These are phyloP conservation scores for Ajuga reptans DNA, from an alignment of 305 asterid species.

Conservation along the genomic window DNA sequence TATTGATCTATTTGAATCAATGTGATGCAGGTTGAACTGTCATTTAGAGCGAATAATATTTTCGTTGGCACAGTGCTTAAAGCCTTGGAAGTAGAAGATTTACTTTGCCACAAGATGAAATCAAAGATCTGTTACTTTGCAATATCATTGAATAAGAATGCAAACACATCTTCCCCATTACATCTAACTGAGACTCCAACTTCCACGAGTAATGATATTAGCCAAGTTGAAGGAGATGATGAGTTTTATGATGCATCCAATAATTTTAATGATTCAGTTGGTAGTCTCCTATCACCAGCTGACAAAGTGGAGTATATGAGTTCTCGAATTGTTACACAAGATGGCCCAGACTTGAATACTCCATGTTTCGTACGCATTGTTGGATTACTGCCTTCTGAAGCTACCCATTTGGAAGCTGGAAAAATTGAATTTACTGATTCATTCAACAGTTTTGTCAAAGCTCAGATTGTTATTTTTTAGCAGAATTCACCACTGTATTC, in stretches of 20 bases:
- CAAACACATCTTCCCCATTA: constrained; percentile 44
- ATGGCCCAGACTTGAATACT: constrained; percentile 35
- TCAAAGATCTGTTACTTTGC: constrained; percentile 55
- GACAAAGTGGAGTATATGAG: constrained; percentile 25
- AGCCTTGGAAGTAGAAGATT: constrained; percentile 85
- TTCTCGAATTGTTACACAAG: constrained; percentile 24
- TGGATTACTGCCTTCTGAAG: constrained; percentile 61
- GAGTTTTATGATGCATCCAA: constrained; percentile 83
- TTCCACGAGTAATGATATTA: constrained; percentile 28
- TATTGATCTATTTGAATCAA: constrained; percentile 19
- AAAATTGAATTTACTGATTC: constrained; percentile 39
- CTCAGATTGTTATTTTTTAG: constrained; percentile 68
- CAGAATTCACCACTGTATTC: constrained; percentile 62
- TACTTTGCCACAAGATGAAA: constrained; percentile 42
- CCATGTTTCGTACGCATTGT: constrained; percentile 63
- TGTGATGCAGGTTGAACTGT: constrained; percentile 69
- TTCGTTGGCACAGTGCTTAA: constrained; percentile 81
- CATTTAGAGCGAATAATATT: constrained; percentile 60
- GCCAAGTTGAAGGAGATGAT: constrained; percentile 73
- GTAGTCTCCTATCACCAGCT: constrained; percentile 41
- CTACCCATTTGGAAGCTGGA: constrained; percentile 42
- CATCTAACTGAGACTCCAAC: constrained; percentile 29
- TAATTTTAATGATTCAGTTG: constrained; percentile 55
- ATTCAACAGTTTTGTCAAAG: constrained; percentile 80
- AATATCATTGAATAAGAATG: constrained; percentile 68